Conservation (phyloP, 768 basidiomycete species). For the Tulasnella sp. region DNA sequence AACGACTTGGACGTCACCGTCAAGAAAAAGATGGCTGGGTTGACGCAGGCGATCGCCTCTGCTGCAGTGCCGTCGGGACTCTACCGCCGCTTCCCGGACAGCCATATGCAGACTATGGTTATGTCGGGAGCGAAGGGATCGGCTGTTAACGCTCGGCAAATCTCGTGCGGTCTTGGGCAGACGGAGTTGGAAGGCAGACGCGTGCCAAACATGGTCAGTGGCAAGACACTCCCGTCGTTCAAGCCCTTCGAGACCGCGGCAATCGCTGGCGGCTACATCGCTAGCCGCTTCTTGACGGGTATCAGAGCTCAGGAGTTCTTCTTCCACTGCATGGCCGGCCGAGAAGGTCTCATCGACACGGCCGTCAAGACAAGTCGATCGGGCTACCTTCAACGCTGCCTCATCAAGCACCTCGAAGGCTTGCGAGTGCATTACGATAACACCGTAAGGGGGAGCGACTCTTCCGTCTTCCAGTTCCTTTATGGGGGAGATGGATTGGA, state of each 20-base stretch:
- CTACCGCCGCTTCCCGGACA: conserved; percentile 88
- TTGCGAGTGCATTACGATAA: conserved; percentile 92
- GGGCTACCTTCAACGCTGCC: conserved; percentile 96
- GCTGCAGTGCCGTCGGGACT: conserved; percentile 76
- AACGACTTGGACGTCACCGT: neutral
- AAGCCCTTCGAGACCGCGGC: conserved; percentile 92
- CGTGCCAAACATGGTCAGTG: conserved; percentile 98
- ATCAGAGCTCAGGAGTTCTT: conserved; percentile 90
- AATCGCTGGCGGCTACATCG: conserved; percentile 95
- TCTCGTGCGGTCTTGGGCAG: conserved; percentile 95
- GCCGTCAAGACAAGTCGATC: conserved; percentile 99
- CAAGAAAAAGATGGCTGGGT: conserved; percentile 68
- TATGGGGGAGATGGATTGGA: conserved; percentile 98
- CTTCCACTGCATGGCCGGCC: conserved; percentile 97
- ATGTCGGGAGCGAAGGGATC: conserved; percentile 97
- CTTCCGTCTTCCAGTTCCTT: conserved; percentile 91
- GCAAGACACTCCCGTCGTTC: conserved; percentile 63
- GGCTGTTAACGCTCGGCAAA: conserved; percentile 93
- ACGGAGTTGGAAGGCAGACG: conserved; percentile 97
- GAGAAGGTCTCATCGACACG: conserved; percentile 97
- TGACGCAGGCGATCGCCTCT: conserved; percentile 85
- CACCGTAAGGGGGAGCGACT: conserved; percentile 87
- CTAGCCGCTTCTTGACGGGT: conserved; percentile 93
- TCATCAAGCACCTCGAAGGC: conserved; percentile 96
- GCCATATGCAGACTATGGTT: conserved; percentile 99